Evolutionary conservation across 1,139 yeast species (phyloP), one percentile per base, ranked within the genome.

Genomic region (Candida labiduridarum): DNA sequence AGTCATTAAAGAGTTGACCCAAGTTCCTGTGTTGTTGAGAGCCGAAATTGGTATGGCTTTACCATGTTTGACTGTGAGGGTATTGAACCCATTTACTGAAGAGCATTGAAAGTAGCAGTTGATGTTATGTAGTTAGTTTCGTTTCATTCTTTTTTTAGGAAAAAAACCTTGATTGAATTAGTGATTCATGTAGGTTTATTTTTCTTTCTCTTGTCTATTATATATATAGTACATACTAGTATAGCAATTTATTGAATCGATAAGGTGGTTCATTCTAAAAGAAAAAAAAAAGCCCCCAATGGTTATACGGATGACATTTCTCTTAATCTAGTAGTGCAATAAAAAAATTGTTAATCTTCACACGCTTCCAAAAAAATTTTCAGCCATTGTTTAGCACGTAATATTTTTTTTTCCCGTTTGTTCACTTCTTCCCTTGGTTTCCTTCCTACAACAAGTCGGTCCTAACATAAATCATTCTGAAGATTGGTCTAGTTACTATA

Each of bases 11-110:
- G 95, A 89, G 60, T 73, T 92, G 60, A 79, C 79, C 48, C 85
- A 84, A 61, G 88, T 94, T 45, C 98, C 98, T 14, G 85, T 94
- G 18, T 74, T 94, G 55, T 75, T 94, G 55, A 80, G 97, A 59
- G 96, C 97, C 0, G 98, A 92, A 67, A 83, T 91, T 49, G 97
- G 97, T 48, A 90, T 89, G 92, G 91, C 96, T 1, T 78, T 94
- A 52, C 99, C 99, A 14, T 92, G 98, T 66, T 79, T 94, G 63
- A 89, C 97, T 3, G 97, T 94, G 11, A 83, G 97, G 62, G 87
- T 94, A n/a, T 76, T 92, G 62, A 94, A 94, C 62, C 99, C 99
- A 35, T 94, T 91, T 67, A 66, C 72, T 14, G 48, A 47, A 19
- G 46, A 44, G 34, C 49, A 42, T 12, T 47, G 38, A 41, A 3